phyloP scores from a whole-genome alignment of 352 stramenopile species.

The Hyaloperonospora brassicae region DNA sequence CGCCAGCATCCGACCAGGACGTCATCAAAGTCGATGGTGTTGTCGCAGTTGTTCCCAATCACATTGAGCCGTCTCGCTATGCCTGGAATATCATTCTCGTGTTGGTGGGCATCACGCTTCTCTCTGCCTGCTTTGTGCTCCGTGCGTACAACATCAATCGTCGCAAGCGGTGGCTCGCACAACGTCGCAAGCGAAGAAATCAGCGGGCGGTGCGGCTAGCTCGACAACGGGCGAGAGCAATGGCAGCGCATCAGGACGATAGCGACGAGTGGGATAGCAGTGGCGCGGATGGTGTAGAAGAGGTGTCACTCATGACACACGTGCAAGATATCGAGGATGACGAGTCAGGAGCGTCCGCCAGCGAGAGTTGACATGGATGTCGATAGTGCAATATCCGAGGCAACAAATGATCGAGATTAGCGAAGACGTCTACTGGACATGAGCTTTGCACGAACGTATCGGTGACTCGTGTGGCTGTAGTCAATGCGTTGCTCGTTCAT shows the following conservation, averaged over 20 bases:
- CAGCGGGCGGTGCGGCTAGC: constrained; percentile 20
- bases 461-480: too few species aligned
- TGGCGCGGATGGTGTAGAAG: too few species aligned
- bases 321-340: too few species aligned
- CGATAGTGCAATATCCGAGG: too few species aligned
- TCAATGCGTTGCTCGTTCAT: too few species aligned
- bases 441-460: too few species aligned
- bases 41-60: not conserved
- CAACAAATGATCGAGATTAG: too few species aligned
- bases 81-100: constrained; percentile 35
- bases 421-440: too few species aligned
- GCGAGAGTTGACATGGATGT: too few species aligned
- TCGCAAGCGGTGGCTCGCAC: constrained; percentile 42
- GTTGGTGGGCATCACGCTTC: constrained; percentile 31
- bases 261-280: constrained; percentile 20
- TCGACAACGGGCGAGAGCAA: constrained; percentile 18
- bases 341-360: too few species aligned
- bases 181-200: constrained; percentile 30
- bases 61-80: not conserved
- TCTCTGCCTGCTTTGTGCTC: constrained; percentile 39
- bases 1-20: not conserved
- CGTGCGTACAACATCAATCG: constrained; percentile 42
- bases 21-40: constrained; percentile 1
- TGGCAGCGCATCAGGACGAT: constrained; percentile 14
- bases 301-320: constrained; percentile 40